phyloP scores from a whole-genome alignment of 306 rosid genomes.

The Dalbergia cultrata region DNA sequence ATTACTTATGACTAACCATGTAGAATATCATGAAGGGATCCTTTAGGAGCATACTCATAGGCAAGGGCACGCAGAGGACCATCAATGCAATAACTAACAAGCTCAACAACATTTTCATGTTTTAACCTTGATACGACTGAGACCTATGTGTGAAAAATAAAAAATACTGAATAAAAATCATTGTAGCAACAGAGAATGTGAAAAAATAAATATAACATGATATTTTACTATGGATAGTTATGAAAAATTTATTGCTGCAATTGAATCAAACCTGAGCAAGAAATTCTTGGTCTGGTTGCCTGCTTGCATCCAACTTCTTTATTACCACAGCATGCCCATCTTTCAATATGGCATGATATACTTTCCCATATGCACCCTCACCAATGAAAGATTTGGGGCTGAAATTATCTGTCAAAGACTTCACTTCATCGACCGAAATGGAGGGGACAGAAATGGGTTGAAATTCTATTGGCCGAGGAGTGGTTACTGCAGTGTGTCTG shows the following conservation, averaged over 20 bases:
- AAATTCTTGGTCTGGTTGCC: conserved; percentile 78
- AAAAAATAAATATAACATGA: neutral
- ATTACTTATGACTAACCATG: conserved; percentile 61
- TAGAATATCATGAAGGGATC: conserved; percentile 82
- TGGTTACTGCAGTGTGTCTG: conserved; percentile 51
- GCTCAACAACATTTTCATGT: conserved; percentile 74
- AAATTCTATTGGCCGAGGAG: conserved; percentile 47
- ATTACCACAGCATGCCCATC: conserved; percentile 71
- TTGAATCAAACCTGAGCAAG: conserved; percentile 69
- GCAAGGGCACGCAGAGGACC: conserved; percentile 80
- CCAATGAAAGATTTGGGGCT: conserved; percentile 71
- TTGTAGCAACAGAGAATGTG: neutral
- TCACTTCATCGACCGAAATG: conserved; percentile 74
- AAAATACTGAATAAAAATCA: conserved; percentile 6
- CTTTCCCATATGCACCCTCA: conserved; percentile 89
- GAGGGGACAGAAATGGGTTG: conserved; percentile 79
- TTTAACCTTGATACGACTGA: conserved; percentile 85
- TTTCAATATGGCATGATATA: conserved; percentile 62
- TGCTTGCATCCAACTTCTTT: conserved; percentile 80
- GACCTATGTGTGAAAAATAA: conserved; percentile 52
- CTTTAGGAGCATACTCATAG: conserved; percentile 79
- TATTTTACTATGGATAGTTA: neutral
- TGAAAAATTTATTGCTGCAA: neutral
- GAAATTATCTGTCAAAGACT: conserved; percentile 73
- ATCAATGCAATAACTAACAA: conserved; percentile 73